Base-by-base conservation (phyloP, 2,329 filamentous ascomycete species). In the Aspergillus pseudoglaucus region DNA sequence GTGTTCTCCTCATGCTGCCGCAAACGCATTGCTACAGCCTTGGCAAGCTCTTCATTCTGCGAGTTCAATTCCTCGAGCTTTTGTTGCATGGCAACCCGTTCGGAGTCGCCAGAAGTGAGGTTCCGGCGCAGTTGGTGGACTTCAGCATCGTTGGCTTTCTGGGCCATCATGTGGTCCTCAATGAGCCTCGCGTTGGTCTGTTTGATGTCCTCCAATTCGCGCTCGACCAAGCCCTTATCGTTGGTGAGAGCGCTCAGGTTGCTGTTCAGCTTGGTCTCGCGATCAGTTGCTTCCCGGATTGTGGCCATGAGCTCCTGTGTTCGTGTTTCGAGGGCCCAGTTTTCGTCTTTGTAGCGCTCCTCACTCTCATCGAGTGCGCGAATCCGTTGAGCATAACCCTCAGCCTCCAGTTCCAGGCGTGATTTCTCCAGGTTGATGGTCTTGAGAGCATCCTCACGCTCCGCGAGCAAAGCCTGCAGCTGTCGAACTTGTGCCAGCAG, bases 281-380 rank as follows among this genome's bases (percentile, higher is more conserved):
- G 85, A 62, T 93, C 90, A 12, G 83, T 75, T 1, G 87, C 80
- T 42, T 95, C 88, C 63, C 84, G 88, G 53, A 86, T 80, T 14
- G 81, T 77, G 6, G 85, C 79, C 45, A 87, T 78, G 38, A 91
- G 75, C 53, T 97, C 90, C 60, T 95, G 93, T 18, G 94, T 79
- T 59, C 90, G 88, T 0, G 90, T 95, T 68, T 98, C 93, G 33
- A 98, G 78, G 53, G 87, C 91, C 93, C 93, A 98, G 66, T 97
- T 98, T 68, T 97, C 93, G 62, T 98, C 93, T 71, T 96, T 97
- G 73, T 95, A 95, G 45, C 88, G 85, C 61, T 94, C 87, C 67
- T 98, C 93, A 64, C 87, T 95, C 69, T 98, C 93, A 59, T 96
- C 90, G 37, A 96, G 75, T 6, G 81, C 80, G 62, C 88, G 86